phyloP scores from a whole-genome alignment of 2,329 filamentous ascomycete genomes.

The Colletotrichum chrysophilum region DNA sequence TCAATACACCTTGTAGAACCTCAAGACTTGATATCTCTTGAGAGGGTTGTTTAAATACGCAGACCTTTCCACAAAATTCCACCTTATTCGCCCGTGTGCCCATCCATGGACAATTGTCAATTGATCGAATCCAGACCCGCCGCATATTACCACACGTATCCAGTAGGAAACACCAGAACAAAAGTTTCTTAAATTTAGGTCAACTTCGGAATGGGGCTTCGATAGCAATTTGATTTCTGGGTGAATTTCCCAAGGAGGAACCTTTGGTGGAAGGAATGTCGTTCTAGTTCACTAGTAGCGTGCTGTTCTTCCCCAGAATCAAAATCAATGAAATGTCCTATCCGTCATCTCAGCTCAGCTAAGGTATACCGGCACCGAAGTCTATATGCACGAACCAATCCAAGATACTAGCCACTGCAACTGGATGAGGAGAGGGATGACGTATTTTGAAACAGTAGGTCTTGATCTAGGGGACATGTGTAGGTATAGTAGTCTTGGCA shows the following conservation, averaged over 20 bases:
- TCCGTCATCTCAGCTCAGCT: not conserved
- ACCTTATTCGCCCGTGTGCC: no score
- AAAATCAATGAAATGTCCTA: not conserved
- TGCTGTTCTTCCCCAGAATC: not conserved
- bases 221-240: not conserved
- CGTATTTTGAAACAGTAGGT: not conserved
- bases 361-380: not conserved
- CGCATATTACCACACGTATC: no score
- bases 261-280: not conserved
- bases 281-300: not conserved
- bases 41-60: not conserved
- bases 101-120: no score
- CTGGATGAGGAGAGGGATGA: not conserved
- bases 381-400: not conserved
- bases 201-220: no score
- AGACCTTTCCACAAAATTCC: not conserved
- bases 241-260: not conserved
- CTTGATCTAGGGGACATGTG: not conserved
- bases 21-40: not conserved
- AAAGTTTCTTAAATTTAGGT: no score
- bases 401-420: not conserved
- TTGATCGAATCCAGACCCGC: no score
- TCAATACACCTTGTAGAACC: slow-evolving; percentile 1
- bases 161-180: no score
- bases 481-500: not conserved